Conservation (phyloP, 2,329 filamentous ascomycete species). For the Fusarium sp. region DNA sequence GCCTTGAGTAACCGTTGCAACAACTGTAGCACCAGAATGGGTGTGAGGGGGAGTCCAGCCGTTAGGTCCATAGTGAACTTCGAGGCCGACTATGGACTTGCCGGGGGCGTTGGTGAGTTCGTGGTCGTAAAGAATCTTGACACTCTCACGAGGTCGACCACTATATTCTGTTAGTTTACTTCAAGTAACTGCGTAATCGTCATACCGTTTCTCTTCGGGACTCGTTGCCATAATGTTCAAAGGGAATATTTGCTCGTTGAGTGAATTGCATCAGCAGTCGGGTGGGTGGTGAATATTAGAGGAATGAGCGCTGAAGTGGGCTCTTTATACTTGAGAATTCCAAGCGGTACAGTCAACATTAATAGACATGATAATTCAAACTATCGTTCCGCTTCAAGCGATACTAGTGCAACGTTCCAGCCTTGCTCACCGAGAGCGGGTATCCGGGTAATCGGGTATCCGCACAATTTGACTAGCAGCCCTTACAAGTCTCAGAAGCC, state of each 20-base stretch:
- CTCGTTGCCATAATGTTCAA: neutral
- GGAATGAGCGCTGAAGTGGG: no score
- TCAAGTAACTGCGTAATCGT: fast-evolving
- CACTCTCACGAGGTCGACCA: conserved; percentile 30
- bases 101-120: conserved; percentile 29
- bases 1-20: conserved; percentile 9
- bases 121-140: conserved; percentile 25
- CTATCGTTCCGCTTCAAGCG: no score
- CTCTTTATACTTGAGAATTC: neutral
- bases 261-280: no score
- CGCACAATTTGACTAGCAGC: neutral
- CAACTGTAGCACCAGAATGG: conserved; percentile 23
- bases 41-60: conserved; percentile 36
- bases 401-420: neutral
- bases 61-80: conserved; percentile 15
- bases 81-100: conserved; percentile 27
- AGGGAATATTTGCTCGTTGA: no score
- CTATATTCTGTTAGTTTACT: fast-evolving
- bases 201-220: neutral
- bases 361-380: no score
- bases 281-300: no score
- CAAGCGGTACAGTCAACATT: no score
- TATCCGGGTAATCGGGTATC: conserved; percentile 19
- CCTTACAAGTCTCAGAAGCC: no score
- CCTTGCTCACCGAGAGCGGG: neutral